phyloP scores from a whole-genome alignment of 228 moss, liverwort and hornwort species.

The Sphagnum fallax region DNA sequence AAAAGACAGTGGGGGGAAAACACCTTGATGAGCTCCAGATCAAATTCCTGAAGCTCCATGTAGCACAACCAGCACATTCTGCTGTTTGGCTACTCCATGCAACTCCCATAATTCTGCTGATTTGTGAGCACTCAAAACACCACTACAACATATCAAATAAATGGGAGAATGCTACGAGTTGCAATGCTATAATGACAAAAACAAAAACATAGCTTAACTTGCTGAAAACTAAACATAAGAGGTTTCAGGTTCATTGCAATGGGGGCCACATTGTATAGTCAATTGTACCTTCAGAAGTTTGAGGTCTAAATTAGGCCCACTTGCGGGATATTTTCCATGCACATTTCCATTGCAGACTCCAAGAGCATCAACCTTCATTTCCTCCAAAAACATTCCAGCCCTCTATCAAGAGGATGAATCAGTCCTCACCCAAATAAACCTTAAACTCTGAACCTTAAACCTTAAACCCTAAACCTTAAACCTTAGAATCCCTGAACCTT shows the following conservation, averaged over 20 bases:
- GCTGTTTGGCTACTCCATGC: slow-evolving; percentile 45
- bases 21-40: slow-evolving; percentile 69
- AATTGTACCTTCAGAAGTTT: slow-evolving; percentile 62
- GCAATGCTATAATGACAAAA: too few species aligned
- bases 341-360: slow-evolving; percentile 92
- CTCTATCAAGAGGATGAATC: slow-evolving; percentile 23
- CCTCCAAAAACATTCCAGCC: slow-evolving; percentile 50
- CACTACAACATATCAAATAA: too few species aligned
- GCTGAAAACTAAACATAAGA: too few species aligned
- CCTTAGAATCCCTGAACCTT: too few species aligned
- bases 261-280: too few species aligned
- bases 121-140: too few species aligned
- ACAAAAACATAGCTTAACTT: too few species aligned
- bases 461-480: too few species aligned
- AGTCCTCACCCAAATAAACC: too few species aligned
- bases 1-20: too few species aligned
- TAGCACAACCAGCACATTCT: slow-evolving; percentile 70
- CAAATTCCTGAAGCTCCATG: slow-evolving; percentile 86
- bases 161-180: neutral
- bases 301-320: slow-evolving; percentile 72
- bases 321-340: slow-evolving; percentile 81
- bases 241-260: too few species aligned
- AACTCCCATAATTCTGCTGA: slow-evolving; percentile 44
- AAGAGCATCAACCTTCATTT: slow-evolving; percentile 70
- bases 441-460: too few species aligned